Base-by-base conservation (phyloP, 2,329 filamentous ascomycete genomes). In the Sarocladium oryzae region DNA sequence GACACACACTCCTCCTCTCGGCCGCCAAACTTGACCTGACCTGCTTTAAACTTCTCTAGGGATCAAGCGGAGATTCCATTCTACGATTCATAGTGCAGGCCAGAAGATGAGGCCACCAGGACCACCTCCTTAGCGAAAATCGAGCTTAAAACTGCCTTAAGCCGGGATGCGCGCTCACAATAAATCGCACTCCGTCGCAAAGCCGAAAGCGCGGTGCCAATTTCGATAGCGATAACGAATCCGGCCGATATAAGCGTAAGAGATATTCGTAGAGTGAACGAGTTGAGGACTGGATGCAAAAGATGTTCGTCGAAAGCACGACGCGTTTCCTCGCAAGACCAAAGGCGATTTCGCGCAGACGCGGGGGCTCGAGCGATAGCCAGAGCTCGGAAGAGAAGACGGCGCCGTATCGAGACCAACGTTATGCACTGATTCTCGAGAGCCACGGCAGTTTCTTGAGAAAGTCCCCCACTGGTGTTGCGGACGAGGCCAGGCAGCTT, bases 381-480 rank as follows among this genome's bases (percentile, higher is more conserved):
- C 28, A 32, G 28, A 32, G 28, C 28, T 32, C 28, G 41, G 67
- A 68, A 51, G 63, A 60, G 57, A 72, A 70, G 59, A 70, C 61
- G 56, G 57, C 63, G 2, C 61, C 54, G n/a, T 72, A 73, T 51
- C 43, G 56, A 54, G 57, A 69, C 56, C 51, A 58, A 43, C 62
- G 61, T 18, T 75, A 74, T 55, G 49, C 58, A 54, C 60, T 51
- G 13, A 41, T 69, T 1, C 71, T 75, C 51, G 58, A 55, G 28
- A 67, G 62, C 16, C 70, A 70, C 52, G 68, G 69, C 24, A 69
- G 63, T 56, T 72, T 65, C 52, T 71, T 76, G 64, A 50, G 45
- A 15, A 59, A 67, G 49, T 69, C 61, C 2, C 50, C 61, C 2
- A 52, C 62, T 5, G 67, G 57, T 10, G 59, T 70, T 30, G 61